Evolutionary conservation across 768 basidiomycete genomes (phyloP).

Genomic region (Porphyrellus cyaneotinctus): DNA sequence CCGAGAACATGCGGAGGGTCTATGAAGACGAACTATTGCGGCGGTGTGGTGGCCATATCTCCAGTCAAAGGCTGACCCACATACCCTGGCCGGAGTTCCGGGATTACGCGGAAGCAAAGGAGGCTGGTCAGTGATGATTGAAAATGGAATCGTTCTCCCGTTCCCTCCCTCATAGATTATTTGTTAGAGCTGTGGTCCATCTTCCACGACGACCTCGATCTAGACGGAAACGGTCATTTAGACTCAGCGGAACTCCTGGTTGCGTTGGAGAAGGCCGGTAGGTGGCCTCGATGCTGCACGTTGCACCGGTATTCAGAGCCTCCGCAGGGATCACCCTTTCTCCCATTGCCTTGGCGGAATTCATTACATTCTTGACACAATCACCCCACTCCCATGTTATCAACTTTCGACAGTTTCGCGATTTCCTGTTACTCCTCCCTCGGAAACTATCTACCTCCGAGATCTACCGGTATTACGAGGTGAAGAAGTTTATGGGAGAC

Average conservation of each 20-base stretch:
- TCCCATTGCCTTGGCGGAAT: constrained; percentile 68
- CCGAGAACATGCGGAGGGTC: constrained; percentile 57
- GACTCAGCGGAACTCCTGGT: constrained; percentile 58
- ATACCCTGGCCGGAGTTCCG: constrained; percentile 72
- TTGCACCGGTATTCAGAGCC: constrained; percentile 15
- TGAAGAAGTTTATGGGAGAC: constrained; percentile 61
- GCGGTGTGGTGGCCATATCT: constrained; percentile 44
- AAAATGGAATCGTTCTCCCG: constrained; percentile 9
- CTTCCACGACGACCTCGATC: constrained; percentile 86
- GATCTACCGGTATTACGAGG: constrained; percentile 81
- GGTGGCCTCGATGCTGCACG: constrained; percentile 21
- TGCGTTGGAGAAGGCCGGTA: constrained; percentile 74
- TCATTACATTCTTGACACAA: constrained; percentile 75
- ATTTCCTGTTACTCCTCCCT: constrained; percentile 85
- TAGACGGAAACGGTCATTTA: constrained; percentile 82
- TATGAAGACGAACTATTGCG: constrained; percentile 77
- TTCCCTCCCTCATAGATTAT: constrained; percentile 15
- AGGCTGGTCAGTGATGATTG: constrained; percentile 55
- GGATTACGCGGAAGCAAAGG: constrained; percentile 74
- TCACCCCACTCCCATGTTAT: constrained; percentile 65
- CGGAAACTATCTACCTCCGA: constrained; percentile 76
- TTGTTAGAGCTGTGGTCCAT: constrained; percentile 80
- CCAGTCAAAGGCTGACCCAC: constrained; percentile 38
- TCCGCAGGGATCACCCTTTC: constrained; percentile 66
- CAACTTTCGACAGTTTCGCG: constrained; percentile 82